phyloP scores from a whole-genome alignment of 2,329 filamentous ascomycete genomes.

The Fusarium citri region DNA sequence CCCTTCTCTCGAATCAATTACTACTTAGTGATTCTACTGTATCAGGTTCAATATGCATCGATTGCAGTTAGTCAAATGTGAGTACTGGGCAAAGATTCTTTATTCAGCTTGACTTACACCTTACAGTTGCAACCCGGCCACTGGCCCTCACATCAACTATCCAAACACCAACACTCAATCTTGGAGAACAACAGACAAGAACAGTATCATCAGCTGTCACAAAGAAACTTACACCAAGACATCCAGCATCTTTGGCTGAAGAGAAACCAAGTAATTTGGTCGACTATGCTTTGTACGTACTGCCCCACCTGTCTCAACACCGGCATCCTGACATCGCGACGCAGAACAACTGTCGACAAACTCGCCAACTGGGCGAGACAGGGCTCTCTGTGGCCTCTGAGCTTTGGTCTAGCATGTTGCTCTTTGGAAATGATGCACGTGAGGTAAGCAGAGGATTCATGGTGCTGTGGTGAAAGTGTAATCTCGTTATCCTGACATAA shows the following conservation, averaged over 20 bases:
- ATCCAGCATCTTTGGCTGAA: conserved; percentile 10
- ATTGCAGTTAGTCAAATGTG: conserved; percentile 8
- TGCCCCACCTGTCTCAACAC: fast-evolving
- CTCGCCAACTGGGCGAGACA: conserved; percentile 69
- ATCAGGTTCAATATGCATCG: background rate
- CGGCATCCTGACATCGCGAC: fast-evolving
- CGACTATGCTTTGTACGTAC: conserved; percentile 31
- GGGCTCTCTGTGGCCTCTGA: conserved; percentile 70
- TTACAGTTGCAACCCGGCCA: conserved; percentile 5
- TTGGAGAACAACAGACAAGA: background rate
- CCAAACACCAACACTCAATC: background rate
- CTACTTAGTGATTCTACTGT: fast-evolving
- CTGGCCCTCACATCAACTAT: background rate
- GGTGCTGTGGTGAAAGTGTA: background rate
- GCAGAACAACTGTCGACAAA: conserved; percentile 64
- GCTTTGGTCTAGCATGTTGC: conserved; percentile 72
- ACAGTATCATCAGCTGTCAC: background rate
- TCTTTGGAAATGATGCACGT: conserved; percentile 74
- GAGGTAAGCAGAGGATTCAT: background rate
- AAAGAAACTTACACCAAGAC: background rate
- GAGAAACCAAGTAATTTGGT: conserved; percentile 24
- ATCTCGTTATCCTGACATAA: background rate
- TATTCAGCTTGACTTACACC: conserved; percentile 15
- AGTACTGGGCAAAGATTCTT: background rate
- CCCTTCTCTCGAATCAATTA: background rate